A percentile compares a stretch with the other conserved stretches of the same genome.
These are phyloP conservation scores for Cercospora janseana DNA, from an alignment of 2,329 filamentous ascomycete species.

Conservation along the genomic window DNA sequence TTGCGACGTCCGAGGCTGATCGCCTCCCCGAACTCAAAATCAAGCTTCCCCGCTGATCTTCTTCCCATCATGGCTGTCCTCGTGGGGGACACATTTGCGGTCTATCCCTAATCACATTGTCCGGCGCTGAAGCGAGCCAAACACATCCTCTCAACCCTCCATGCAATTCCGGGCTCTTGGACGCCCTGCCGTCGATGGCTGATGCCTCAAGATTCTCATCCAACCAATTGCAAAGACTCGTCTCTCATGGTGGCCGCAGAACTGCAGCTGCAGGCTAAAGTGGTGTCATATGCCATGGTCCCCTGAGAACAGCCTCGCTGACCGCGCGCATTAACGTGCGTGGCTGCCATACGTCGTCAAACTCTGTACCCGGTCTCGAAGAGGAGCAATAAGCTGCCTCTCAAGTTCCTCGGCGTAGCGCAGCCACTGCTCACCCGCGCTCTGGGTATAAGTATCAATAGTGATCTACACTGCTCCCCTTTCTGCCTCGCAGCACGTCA, in stretches of 20 bases:
- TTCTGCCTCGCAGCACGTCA: background rate
- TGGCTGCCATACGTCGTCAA: constrained; percentile 1
- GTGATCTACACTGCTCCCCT: background rate
- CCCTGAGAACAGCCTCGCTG: constrained; percentile 1
- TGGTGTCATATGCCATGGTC: constrained; percentile 6
- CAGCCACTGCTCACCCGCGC: background rate
- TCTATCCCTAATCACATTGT: background rate
- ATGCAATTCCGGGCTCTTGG: too few relatives aligned
- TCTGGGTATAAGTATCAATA: constrained; percentile 6
- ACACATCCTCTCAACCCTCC: background rate
- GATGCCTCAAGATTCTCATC: background rate
- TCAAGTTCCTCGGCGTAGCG: constrained; percentile 11
- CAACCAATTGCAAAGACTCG: constrained; percentile 9
- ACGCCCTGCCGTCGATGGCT: constrained; percentile 3
- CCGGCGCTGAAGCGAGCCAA: background rate
- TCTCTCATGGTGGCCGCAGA: background rate
- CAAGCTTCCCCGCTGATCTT: constrained; percentile 20
- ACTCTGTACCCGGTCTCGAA: background rate
- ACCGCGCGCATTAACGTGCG: constrained; percentile 4
- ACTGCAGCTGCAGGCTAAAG: background rate
- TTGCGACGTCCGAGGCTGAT: constrained; percentile 16
- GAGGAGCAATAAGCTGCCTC: constrained; percentile 5
- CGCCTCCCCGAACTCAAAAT: constrained; percentile 7
- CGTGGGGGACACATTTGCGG: background rate
- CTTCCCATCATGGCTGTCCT: background rate